A percentile compares a stretch with the other conserved stretches of the same genome.
These are phyloP conservation scores for Pythium biforme DNA, from an alignment of 352 stramenopile genomes.

Conservation along the genomic window DNA sequence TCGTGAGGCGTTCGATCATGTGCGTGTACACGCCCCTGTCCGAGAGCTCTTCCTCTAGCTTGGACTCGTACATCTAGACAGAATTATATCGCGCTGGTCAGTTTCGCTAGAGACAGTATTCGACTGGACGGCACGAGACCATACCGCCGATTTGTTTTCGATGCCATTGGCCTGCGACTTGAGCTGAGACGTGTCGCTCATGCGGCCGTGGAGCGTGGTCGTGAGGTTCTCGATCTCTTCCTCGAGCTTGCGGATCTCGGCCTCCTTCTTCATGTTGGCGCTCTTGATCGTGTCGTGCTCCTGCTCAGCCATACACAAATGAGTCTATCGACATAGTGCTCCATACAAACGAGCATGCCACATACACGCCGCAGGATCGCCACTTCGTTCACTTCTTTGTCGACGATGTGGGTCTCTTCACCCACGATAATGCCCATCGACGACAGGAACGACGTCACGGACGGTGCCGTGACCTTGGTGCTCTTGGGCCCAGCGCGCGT, in stretches of 20 bases:
- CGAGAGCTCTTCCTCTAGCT: conserved; percentile 68
- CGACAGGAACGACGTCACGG: conserved; percentile 67
- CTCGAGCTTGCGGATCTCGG: conserved; percentile 74
- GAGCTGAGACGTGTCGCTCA: conserved; percentile 49
- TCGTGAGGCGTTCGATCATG: conserved; percentile 75
- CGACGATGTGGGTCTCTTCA: conserved; percentile 76
- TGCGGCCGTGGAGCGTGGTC: conserved; percentile 62
- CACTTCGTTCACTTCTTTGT: conserved; percentile 79
- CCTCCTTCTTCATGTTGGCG: conserved; percentile 64
- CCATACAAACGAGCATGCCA: background rate
- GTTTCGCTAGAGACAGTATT: too few species aligned
- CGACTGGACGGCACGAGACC: too few species aligned
- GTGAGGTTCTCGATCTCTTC: conserved; percentile 78
- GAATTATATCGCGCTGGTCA: background rate
- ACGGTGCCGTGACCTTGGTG: conserved; percentile 59
- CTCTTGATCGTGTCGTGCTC: conserved; percentile 69
- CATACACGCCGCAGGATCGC: conserved; percentile 55
- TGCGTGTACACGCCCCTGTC: conserved; percentile 79
- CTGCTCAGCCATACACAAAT: conserved; percentile 26
- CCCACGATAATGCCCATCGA: conserved; percentile 72
- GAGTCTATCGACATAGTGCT: too few species aligned
- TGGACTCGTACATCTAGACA: conserved; percentile 68
- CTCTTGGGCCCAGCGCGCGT: conserved; percentile 20
- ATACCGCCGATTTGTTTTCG: conserved; percentile 75
- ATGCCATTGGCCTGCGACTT: conserved; percentile 68